Percentiles rank a stretch among this genome's conserved stretches.
These are phyloP conservation scores for Rhizophora mangle DNA, from an alignment of 345 rosid genomes.

Conservation along the genomic window DNA sequence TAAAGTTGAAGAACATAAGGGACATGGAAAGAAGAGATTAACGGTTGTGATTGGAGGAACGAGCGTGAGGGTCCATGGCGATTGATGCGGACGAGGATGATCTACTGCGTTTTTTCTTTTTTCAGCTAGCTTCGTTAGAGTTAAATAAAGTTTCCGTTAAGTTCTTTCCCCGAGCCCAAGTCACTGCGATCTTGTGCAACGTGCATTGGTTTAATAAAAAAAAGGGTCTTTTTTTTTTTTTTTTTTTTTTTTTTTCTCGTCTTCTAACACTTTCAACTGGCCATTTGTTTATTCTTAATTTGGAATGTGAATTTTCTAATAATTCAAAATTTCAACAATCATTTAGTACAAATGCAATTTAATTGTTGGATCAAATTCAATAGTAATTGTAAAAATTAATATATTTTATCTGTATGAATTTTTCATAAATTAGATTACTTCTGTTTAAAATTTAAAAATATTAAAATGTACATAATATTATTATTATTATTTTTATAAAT, in stretches of 20 bases:
- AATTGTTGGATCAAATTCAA: too few relatives aligned
- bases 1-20: conserved; percentile 39
- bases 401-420: too few relatives aligned
- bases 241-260: not conserved
- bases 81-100: conserved; percentile 5
- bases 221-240: not conserved
- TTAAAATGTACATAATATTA: not conserved
- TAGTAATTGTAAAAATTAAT: too few relatives aligned
- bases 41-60: conserved; percentile 43
- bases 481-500: too few relatives aligned
- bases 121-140: not conserved
- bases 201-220: not conserved
- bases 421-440: too few relatives aligned
- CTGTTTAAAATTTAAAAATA: not conserved
- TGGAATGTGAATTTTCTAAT: not conserved
- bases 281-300: not conserved
- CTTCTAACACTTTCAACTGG: too few relatives aligned
- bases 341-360: too few relatives aligned
- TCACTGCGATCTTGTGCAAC: not conserved
- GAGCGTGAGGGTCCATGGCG: conserved; percentile 18
- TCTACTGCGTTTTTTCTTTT: not conserved
- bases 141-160: not conserved
- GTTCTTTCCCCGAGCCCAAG: too few relatives aligned
- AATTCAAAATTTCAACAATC: not conserved
- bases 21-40: conserved; percentile 27